A percentile compares a stretch with the other conserved stretches of the same genome.
These are phyloP conservation scores for Gomphus bonarii DNA, from an alignment of 1,284 basidiomycete genomes.

Conservation along the genomic window DNA sequence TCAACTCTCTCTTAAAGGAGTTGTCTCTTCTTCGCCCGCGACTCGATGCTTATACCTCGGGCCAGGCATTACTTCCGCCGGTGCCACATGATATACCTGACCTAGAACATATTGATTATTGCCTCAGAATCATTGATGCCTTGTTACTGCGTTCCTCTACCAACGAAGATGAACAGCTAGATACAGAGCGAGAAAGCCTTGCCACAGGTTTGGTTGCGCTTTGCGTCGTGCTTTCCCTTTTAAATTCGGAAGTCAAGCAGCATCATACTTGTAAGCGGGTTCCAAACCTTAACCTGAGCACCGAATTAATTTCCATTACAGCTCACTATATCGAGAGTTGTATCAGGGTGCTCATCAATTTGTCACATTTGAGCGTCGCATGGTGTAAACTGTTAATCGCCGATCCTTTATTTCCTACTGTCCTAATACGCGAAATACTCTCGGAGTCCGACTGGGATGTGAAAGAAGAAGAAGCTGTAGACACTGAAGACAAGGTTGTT, in stretches of 20 bases:
- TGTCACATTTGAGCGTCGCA: slow-evolving; percentile 46
- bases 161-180: slow-evolving; percentile 15
- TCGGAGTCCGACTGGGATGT: slow-evolving; percentile 11
- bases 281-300: slow-evolving; percentile 5
- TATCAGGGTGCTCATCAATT: slow-evolving; percentile 55
- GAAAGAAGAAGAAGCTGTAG: slow-evolving; percentile 13
- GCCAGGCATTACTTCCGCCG: slow-evolving; percentile 30
- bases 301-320: slow-evolving; percentile 14
- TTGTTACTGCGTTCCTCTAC: slow-evolving; percentile 41
- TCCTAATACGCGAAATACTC: slow-evolving; percentile 36
- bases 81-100: slow-evolving; percentile 22
- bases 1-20: slow-evolving; percentile 29
- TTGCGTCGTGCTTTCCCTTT: slow-evolving; percentile 25
- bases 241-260: slow-evolving; percentile 14
- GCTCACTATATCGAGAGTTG: slow-evolving; percentile 44
- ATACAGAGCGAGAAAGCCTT: slow-evolving; percentile 20
- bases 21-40: slow-evolving; percentile 29
- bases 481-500: slow-evolving; percentile 14
- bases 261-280: slow-evolving; percentile 11
- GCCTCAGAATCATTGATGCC: slow-evolving; percentile 50
- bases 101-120: slow-evolving; percentile 41
- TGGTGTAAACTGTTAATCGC: slow-evolving; percentile 44
- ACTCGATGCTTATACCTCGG: slow-evolving; percentile 30
- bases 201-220: slow-evolving; percentile 34
- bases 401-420: slow-evolving; percentile 32